These are phyloP conservation scores for Conoideocrella luteorostrata DNA, from an alignment of 2,329 filamentous ascomycete species.

Conservation along the genomic window DNA sequence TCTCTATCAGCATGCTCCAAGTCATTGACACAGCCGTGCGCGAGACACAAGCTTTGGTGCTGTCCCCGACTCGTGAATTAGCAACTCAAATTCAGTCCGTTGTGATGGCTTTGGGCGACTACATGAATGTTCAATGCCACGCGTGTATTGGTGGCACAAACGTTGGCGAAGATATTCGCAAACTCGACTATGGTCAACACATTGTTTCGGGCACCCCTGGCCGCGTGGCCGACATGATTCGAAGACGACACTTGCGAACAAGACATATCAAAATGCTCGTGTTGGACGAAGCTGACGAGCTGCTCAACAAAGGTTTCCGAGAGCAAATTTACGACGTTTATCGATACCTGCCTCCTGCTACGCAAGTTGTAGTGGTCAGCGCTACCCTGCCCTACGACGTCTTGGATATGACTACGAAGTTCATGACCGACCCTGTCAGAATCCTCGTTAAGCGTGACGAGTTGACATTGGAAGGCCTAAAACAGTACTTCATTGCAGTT, in stretches of 20 bases:
- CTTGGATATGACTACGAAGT: constrained; percentile 98
- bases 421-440: constrained; percentile 97
- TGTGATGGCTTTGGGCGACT: constrained; percentile 98
- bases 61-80: constrained; percentile 92
- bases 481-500: constrained; percentile 98
- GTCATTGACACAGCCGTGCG: constrained; percentile 90
- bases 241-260: constrained; percentile 49
- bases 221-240: constrained; percentile 67
- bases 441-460: constrained; percentile 99
- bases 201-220: constrained; percentile 98
- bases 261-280: constrained; percentile 60
- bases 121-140: constrained; percentile 99
- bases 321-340: constrained; percentile 99
- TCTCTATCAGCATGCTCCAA: constrained; percentile 93
- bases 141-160: constrained; percentile 98
- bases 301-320: constrained; percentile 87
- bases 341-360: constrained; percentile 90
- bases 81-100: constrained; percentile 98
- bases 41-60: constrained; percentile 88
- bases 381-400: constrained; percentile 97
- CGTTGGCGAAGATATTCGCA: constrained; percentile 94
- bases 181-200: constrained; percentile 95
- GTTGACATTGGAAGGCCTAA: constrained; percentile 91
- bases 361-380: constrained; percentile 96
- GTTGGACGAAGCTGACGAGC: constrained; percentile 55